phyloP scores from a whole-genome alignment of 139 green algal genomes.

The Chlorella sp. region DNA sequence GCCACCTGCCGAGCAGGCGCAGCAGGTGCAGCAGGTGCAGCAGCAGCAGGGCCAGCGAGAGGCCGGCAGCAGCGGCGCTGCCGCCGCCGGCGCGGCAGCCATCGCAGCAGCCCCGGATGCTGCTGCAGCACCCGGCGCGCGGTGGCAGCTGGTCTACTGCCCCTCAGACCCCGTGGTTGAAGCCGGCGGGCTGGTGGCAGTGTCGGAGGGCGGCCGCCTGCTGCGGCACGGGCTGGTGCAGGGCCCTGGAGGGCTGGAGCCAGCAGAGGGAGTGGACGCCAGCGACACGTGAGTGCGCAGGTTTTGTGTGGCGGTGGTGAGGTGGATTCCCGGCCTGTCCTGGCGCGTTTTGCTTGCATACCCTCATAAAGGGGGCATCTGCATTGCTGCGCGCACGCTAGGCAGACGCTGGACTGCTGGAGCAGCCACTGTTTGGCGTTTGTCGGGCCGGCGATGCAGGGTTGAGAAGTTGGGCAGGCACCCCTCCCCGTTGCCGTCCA shows the following conservation, averaged over 20 bases:
- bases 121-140: not conserved
- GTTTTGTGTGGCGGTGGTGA: not conserved
- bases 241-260: not conserved
- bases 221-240: no score
- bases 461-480: no score
- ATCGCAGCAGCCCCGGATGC: no score
- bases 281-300: not conserved
- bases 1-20: not conserved
- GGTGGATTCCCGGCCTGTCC: no score
- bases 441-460: not conserved
- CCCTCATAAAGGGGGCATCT: no score
- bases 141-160: not conserved
- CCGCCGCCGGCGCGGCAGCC: no score
- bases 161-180: slow-evolving; percentile 12
- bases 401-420: not conserved
- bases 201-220: slow-evolving; percentile 42
- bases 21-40: not conserved
- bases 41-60: not conserved
- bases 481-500: no score
- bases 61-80: not conserved
- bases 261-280: not conserved
- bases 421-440: not conserved
- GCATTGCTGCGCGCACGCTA: no score
- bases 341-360: no score
- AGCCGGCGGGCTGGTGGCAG: slow-evolving; percentile 20